Conservation (phyloP, 768 basidiomycete genomes). For the Leccinum fibrillosum region DNA sequence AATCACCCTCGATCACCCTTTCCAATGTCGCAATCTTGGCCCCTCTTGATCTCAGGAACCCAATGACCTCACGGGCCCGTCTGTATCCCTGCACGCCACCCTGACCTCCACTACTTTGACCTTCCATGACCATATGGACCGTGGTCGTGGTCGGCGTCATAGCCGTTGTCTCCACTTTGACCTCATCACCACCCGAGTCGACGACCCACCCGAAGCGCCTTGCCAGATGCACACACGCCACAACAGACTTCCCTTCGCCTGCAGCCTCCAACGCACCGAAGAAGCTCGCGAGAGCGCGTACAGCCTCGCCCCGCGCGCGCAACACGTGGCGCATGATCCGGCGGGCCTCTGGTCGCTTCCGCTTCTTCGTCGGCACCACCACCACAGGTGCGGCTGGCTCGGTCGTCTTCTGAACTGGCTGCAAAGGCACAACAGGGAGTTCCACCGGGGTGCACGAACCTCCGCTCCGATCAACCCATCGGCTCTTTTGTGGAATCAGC, state of each 20-base stretch:
- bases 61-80: constrained; percentile 65
- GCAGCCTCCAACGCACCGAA: constrained; percentile 60
- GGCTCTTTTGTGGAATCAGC: constrained; percentile 59
- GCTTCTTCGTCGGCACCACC: constrained; percentile 15
- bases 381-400: constrained; percentile 36
- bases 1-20: constrained; percentile 53
- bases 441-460: constrained; percentile 26
- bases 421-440: constrained; percentile 8
- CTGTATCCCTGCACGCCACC: constrained; percentile 49
- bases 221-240: constrained; percentile 50
- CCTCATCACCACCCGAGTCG: constrained; percentile 26
- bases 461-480: constrained; percentile 61
- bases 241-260: constrained; percentile 43
- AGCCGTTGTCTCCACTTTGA: constrained; percentile 16
- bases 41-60: constrained; percentile 65
- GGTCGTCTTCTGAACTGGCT: neutral
- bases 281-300: constrained; percentile 68
- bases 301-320: constrained; percentile 79
- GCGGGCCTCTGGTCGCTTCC: constrained; percentile 64
- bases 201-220: constrained; percentile 36
- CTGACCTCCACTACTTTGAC: neutral
- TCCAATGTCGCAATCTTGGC: constrained; percentile 61
- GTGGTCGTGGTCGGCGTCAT: constrained; percentile 15
- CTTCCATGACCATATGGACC: constrained; percentile 17
- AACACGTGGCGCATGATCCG: constrained; percentile 88